Base-by-base conservation (phyloP, 148 eudicot species). In the Fagopyrum esculentum region DNA sequence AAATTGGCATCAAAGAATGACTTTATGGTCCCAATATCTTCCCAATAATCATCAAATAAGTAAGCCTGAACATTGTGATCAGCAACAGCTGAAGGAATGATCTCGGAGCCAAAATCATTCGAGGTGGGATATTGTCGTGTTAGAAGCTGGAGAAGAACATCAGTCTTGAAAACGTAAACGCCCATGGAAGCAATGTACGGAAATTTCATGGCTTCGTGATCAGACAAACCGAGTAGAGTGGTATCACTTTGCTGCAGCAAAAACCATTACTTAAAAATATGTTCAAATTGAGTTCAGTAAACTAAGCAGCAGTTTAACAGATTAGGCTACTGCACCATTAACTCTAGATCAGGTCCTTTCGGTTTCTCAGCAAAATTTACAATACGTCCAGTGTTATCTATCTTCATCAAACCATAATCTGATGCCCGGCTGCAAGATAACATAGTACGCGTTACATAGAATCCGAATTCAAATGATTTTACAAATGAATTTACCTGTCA, bases 1-100 rank as follows among this genome's bases (percentile, higher is more conserved):
- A 96, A 89, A 80, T 96, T 96, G 68, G 99, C 87, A 84, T 96
- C 98, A 72, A 91, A 92, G 84, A 92, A 96, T 70, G 97, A 92
- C 84, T 84, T 92, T 75, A 96, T 81, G 10, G 98, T 96, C 69
- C 99, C 99, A 45, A 95, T 95, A 74, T 95, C 99, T 77, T 92
- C 99, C 99, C 99, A 95, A 55, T 95, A 95, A 75, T 90, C 99
- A 19, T 80, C 88, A 81, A 96, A 96, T 40, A 96, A 57, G 85
- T 86, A 92, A 17, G 99, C 98, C 99, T 90, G 96, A 72, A 90
- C 92, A 81, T 90, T 90, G 75, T 86, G 84, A 68, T 88, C 89
- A 56, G 78, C 80, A 76, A 90, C 88, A 71, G 96, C 96, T 0
- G 89, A 82, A 64, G 96, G 96, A 48, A 90, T 88, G 75, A 88